Evolutionary conservation across 228 moss, liverwort and hornwort species (phyloP).

Genomic region (Sphagnum fallax): DNA sequence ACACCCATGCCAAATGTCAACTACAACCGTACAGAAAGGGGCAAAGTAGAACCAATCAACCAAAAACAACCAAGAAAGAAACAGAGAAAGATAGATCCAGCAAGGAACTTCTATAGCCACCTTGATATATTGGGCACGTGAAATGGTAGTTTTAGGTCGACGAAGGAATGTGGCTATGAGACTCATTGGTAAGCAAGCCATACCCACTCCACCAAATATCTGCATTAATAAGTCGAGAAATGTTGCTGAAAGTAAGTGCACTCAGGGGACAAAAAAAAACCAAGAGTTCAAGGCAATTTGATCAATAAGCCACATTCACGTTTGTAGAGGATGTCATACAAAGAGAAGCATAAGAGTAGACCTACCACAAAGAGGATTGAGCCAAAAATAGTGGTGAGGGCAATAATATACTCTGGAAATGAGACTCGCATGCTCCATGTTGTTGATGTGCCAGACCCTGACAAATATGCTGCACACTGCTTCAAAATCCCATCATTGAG

Average conservation of each 20-base stretch:
- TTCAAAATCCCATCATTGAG: constrained; percentile 37
- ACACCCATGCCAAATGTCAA: background rate
- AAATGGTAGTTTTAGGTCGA: constrained; percentile 77
- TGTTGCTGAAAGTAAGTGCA: no score
- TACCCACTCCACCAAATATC: constrained; percentile 93
- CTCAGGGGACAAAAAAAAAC: no score
- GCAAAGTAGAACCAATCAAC: no score
- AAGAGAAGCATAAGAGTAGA: background rate
- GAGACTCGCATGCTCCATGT: constrained; percentile 88
- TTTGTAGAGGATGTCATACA: background rate
- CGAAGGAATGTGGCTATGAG: constrained; percentile 70
- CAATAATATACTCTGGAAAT: constrained; percentile 75
- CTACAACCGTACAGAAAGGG: no score
- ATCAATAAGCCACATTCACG: no score
- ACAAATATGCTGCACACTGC: constrained; percentile 89
- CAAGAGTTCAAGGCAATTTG: no score
- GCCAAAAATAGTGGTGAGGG: constrained; percentile 77
- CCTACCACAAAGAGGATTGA: constrained; percentile 71
- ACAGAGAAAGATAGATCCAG: background rate
- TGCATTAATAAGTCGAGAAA: constrained; percentile 11
- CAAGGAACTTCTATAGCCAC: constrained; percentile 13
- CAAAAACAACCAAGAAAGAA: no score
- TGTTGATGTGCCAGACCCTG: constrained; percentile 47
- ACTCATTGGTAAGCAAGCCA: constrained; percentile 80
- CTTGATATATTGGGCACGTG: constrained; percentile 81